Base-by-base conservation (phyloP, 1,139 yeast genomes). In the Saccharomyces hybrid region DNA sequence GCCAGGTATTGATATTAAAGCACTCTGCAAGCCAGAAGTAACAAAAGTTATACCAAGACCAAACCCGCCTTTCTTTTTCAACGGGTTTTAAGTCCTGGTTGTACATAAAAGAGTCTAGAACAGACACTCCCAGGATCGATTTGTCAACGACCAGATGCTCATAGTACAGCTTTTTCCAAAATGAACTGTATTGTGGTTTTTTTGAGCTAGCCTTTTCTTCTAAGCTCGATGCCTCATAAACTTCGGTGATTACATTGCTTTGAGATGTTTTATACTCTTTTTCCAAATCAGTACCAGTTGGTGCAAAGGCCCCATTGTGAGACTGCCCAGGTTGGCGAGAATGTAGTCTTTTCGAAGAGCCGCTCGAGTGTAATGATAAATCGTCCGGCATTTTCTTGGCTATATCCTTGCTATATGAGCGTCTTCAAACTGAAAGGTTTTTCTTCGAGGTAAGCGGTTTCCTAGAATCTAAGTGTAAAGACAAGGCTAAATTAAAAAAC, bases 21-120 rank as follows among this genome's bases (percentile, higher is more conserved):
- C 95, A 82, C 67, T 88, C 96, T 1, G 96, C 90, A 55, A 88
- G 71, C 96, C 96, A 88, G 64, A 87, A 87, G 58, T 80, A 83
- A 8, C 84, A 83, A 67, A 74, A 88, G 66, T 87, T 86, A 69
- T 77, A 84, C 95, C 95, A 87, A 31, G 81, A 75, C 96, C 96
- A 88, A 27, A 78, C 78, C 67, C 96, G 76, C 67, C 88, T 76
- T 5, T 75, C 74, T 14, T 74, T 78, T 26, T 73, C 77, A 1
- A 88, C 91, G 0, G 96, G 96, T 60, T 81, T 79, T 64, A 88
- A 76, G 72, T 88, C 96, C 60, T 78, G 75, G 70, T 88, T 88
- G 64, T 78, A 82, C 51, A 88, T 75, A 62, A 82, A 84, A 64
- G 83, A 76, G 61, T 83, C 86, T 14, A 60, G 49, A 26, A 67